Percentiles rank a stretch among this genome's conserved stretches.
These are phyloP conservation scores for Talaromyces stipitatus DNA, from an alignment of 495 filamentous ascomycete species.

Conservation along the genomic window DNA sequence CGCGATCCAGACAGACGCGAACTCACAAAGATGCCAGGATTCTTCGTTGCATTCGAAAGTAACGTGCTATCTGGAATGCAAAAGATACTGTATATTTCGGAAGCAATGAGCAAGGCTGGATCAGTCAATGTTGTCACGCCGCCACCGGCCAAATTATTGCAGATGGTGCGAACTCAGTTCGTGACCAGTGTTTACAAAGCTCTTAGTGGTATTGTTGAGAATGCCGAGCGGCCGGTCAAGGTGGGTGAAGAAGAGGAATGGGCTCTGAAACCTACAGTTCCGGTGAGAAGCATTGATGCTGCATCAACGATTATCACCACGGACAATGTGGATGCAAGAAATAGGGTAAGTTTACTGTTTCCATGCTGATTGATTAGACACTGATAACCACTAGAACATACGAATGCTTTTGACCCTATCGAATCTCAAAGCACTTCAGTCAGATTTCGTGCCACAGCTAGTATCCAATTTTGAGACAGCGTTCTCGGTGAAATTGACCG, in stretches of 20 bases:
- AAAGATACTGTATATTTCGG: constrained; percentile 86
- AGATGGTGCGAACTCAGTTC: constrained; percentile 80
- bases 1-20: constrained; percentile 68
- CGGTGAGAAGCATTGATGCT: constrained; percentile 22
- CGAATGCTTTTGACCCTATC: constrained; percentile 88
- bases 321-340: constrained; percentile 56
- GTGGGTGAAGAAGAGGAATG: constrained; percentile 53
- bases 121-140: constrained; percentile 69
- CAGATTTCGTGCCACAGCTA: constrained; percentile 71
- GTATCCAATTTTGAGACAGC: constrained; percentile 79
- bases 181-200: constrained; percentile 87
- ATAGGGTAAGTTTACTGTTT: constrained; percentile 53
- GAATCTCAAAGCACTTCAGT: constrained; percentile 73
- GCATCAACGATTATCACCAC: constrained; percentile 31
- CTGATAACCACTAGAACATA: constrained; percentile 56
- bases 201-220: constrained; percentile 90
- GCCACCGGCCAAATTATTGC: constrained; percentile 73
- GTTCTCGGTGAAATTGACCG: constrained; percentile 85
- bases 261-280: constrained; percentile 23
- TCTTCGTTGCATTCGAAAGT: constrained; percentile 74
- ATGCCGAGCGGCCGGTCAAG: constrained; percentile 66
- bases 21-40: constrained; percentile 80
- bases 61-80: constrained; percentile 76
- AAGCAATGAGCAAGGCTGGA: constrained; percentile 61
- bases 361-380: neutral